These are phyloP conservation scores for Inga oerstediana DNA, from an alignment of 306 rosid genomes.

Conservation along the genomic window DNA sequence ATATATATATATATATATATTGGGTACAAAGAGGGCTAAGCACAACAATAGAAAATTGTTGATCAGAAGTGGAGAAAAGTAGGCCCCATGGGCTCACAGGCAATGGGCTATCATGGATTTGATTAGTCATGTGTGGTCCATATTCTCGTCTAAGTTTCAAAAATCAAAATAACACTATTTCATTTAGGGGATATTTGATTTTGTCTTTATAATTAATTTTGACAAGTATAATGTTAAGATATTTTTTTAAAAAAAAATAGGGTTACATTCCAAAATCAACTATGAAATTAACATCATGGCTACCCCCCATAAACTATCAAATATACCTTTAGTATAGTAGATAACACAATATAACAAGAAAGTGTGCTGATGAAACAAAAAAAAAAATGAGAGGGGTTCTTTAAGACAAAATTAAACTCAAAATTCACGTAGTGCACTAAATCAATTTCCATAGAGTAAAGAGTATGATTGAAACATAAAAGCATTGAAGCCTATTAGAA, in stretches of 20 bases:
- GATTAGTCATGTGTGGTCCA: too few species aligned
- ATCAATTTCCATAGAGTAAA: not conserved
- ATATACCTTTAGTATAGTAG: not conserved
- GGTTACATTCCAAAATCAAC: too few species aligned
- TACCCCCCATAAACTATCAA: too few species aligned
- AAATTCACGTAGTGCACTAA: not conserved
- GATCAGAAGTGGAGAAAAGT: not conserved
- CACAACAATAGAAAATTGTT: too few species aligned
- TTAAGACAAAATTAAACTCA: not conserved
- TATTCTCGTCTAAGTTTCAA: not conserved
- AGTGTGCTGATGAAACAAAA: too few species aligned
- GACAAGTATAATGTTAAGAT: too few species aligned
- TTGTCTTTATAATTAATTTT: too few species aligned
- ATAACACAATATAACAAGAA: not conserved
- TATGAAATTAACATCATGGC: too few species aligned
- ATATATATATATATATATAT: too few species aligned
- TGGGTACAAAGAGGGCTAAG: not conserved
- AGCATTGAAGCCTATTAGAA: not conserved
- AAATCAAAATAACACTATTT: too few species aligned
- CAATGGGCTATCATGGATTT: not conserved
- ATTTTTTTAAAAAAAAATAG: too few species aligned
- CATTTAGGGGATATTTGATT: too few species aligned
- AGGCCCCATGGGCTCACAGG: not conserved
- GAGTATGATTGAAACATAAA: not conserved
- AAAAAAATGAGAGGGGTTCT: not conserved